Evolutionary conservation across 73 alveolate genomes (phyloP).

Genomic region (Paraurostyla sp.): DNA sequence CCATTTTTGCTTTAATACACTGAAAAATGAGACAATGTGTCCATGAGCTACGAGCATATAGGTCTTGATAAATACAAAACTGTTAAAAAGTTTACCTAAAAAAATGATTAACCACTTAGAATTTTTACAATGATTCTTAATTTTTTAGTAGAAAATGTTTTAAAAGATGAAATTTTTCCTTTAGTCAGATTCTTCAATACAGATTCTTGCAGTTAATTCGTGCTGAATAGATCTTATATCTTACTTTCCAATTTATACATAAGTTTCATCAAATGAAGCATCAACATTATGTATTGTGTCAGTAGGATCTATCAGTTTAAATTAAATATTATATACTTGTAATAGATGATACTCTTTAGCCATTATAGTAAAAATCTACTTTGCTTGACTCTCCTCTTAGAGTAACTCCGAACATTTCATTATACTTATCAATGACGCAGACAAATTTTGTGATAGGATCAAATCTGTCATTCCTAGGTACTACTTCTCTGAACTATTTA

Average conservation of each 20-base stretch:
- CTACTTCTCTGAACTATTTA: slow-evolving; percentile 7
- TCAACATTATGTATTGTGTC: background rate
- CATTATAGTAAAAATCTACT: background rate
- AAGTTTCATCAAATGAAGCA: background rate
- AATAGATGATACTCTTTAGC: slow-evolving; percentile 6
- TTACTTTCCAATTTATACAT: background rate
- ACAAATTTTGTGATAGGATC: slow-evolving; percentile 8
- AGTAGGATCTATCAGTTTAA: background rate
- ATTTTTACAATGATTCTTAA: slow-evolving; percentile 28
- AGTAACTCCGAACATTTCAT: background rate
- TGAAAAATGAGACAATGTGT: slow-evolving; percentile 16
- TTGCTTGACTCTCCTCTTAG: slow-evolving; percentile 31
- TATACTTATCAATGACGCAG: background rate
- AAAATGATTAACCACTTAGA: no score
- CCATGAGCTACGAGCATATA: slow-evolving; percentile 56
- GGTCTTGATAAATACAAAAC: slow-evolving; percentile 32
- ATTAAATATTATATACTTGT: no score
- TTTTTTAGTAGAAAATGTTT: slow-evolving; percentile 28
- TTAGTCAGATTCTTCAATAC: background rate
- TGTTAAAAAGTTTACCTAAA: background rate
- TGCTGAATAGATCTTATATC: background rate
- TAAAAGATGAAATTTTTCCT: background rate
- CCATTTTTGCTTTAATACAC: background rate
- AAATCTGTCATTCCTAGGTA: slow-evolving; percentile 24
- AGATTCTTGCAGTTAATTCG: background rate